Percentiles rank a stretch among this genome's conserved stretches.
Conservation (phyloP, 768 basidiomycete species). For the Arthromyces matolae region DNA sequence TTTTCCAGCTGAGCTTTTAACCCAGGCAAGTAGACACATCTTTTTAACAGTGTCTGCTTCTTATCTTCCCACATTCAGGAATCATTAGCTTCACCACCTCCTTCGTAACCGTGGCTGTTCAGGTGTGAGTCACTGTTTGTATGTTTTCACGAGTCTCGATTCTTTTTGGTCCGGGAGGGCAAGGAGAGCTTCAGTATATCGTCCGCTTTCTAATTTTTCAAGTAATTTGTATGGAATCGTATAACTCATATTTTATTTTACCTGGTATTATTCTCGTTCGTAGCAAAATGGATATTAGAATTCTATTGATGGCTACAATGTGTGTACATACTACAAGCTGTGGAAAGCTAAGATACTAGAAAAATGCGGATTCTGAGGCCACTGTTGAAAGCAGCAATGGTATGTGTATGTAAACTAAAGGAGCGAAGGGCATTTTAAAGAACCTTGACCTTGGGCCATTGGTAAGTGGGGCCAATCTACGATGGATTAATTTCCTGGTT, state of each 20-base stretch:
- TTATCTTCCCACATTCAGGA: conserved; percentile 49
- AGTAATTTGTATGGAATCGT: conserved; percentile 15
- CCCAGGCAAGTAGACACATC: conserved; percentile 56
- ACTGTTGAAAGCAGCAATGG: conserved; percentile 27
- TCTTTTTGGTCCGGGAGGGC: conserved; percentile 6
- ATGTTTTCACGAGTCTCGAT: conserved; percentile 6
- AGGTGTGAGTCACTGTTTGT: too few relatives aligned
- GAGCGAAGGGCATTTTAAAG: conserved; percentile 1
- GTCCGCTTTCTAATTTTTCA: too few relatives aligned
- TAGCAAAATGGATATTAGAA: background rate
- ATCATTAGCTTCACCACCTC: conserved; percentile 69
- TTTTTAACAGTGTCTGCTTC: too few relatives aligned
- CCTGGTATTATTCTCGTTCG: conserved; percentile 4
- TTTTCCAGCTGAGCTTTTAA: conserved; percentile 53
- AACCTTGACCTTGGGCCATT: conserved; percentile 12
- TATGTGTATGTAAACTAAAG: conserved; percentile 14
- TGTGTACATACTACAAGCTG: conserved; percentile 16
- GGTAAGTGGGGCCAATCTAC: conserved; percentile 9
- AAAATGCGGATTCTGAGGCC: conserved; percentile 6
- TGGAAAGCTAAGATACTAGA: conserved; percentile 16
- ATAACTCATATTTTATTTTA: conserved; percentile 15
- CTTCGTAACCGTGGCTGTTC: conserved; percentile 37
- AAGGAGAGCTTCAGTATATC: background rate
- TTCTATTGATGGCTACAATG: conserved; percentile 9
- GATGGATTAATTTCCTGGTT: background rate